Evolutionary conservation across 148 eudicot species (phyloP), one percentile per base, ranked within the genome.

Genomic region (Gaultheria prostrata): DNA sequence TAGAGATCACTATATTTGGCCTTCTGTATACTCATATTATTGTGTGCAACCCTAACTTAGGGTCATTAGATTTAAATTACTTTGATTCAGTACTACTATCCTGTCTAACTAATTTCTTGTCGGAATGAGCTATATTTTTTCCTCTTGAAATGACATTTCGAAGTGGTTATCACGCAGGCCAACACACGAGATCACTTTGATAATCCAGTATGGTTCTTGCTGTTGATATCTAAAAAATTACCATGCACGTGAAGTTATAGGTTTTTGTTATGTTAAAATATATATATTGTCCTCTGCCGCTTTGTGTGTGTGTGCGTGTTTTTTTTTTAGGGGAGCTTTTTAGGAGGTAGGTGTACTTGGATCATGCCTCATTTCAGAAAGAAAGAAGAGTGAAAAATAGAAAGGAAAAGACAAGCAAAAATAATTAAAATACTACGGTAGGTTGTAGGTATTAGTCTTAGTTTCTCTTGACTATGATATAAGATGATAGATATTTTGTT

Each of bases 101-200:
- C 71, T 65, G 32, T 65, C 13, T 63, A 63, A 63, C 30, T 63
- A 63, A 24, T 63, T 21, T 63, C 69, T 26, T 65, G 71, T 6
- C 1, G 32, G 5, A 24, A 65, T 26, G 71, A 65, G 33, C 71
- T 63, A 63, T 17, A 10, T 13, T 18, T n/a, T 17, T 10, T 30
- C 53, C 80, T 33, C 12, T 49, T 63, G 26, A 77, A 77, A 83
- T 63, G 65, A 65, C 35, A 33, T 48, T 69, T 30, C n/a, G 17
- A 65, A 76, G 39, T 85, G 87, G 63, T 51, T 33, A 72, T 57
- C 82, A 69, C 69, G 50, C 87, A 92, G 94, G 90, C 85, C 88
- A 59, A 92, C 89, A 91, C 92, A 87, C 71, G 94, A 92, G 86
- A 92, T 92, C 84, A 92, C 94, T 79, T 90, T 53, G 7, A 51